Base-by-base conservation (phyloP, 2,329 filamentous ascomycete species). In the Incumbomyces delicatus region DNA sequence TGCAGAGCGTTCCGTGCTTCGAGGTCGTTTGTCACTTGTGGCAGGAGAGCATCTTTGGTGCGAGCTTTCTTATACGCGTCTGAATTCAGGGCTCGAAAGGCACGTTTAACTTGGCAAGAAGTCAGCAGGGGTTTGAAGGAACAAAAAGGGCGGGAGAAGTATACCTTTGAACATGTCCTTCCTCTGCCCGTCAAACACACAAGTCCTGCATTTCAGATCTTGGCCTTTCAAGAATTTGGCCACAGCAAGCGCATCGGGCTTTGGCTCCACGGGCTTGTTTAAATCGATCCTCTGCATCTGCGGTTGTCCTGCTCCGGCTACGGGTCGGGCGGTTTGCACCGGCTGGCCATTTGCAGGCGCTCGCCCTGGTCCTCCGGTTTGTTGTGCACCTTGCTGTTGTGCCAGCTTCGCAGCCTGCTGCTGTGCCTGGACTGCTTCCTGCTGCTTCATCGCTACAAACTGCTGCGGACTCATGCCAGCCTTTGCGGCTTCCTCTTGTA, bases 151-250 rank as follows among this genome's bases (percentile, higher is more conserved):
- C 22, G 8, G 22, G 11, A 31, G 5, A n/a, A 40, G 36, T 47
- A 12, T 72, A 90, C 87, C 88, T 75, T 83, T 85, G 68, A 98
- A 96, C 86, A 98, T 94, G 56, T 98, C 90, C 70, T 95, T 96
- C 60, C 92, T 80, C 74, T 95, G 89, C 59, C 92, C 92, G 56
- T 95, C 89, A 55, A 96, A 77, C 54, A 98, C 94, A 64, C 86
- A 90, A 14, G 89, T 95, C 53, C 92, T 77, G 14, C 78, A 76
- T 76, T 98, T 98, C 54, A 98, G 70, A 50, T 92, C 79, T 68
- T 95, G 89, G 49, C 76, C 67, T 57, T 81, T 81, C 50, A 98
- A 71, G 68, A 94, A 98, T 60, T 87, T 83, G 56, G 92, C 94
- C 46, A 98, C 77, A 7, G 89, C 88, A 38, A 96, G 69, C 16